Percentiles rank a stretch among this genome's conserved stretches.
Evolutionary conservation across 495 filamentous ascomycete species (phyloP).

Genomic region (Penicilliopsis zonata): DNA sequence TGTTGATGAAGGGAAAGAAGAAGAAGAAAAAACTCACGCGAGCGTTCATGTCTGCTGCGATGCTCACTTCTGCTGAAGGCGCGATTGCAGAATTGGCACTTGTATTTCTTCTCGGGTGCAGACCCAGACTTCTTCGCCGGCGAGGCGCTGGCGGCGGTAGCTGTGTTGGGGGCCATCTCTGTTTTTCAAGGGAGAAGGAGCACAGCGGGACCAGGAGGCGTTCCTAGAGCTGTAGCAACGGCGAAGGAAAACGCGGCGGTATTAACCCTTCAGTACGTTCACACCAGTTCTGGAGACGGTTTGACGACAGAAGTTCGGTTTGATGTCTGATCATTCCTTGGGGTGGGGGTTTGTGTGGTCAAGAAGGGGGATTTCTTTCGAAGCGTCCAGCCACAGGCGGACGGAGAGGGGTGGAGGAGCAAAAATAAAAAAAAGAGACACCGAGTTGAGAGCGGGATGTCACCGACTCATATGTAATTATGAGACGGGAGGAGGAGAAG

Average conservation of each 20-base stretch:
- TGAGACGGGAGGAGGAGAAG: conserved; percentile 15
- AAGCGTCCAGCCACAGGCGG: conserved; percentile 41
- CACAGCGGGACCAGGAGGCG: conserved; percentile 22
- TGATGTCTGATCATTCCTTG: conserved; percentile 41
- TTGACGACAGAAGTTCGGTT: conserved; percentile 33
- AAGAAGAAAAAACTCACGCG: conserved; percentile 61
- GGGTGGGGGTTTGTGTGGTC: conserved; percentile 19
- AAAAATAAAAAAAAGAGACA: conserved; percentile 24
- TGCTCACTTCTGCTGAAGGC: conserved; percentile 97
- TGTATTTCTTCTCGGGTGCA: conserved; percentile 91
- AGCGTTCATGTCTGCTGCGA: conserved; percentile 91
- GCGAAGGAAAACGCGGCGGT: conserved; percentile 32
- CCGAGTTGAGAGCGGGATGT: too few species aligned
- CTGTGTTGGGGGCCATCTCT: conserved; percentile 45
- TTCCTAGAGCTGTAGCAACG: conserved; percentile 28
- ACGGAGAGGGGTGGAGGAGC: conserved; percentile 19
- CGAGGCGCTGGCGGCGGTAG: conserved; percentile 49
- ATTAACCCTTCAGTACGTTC: conserved; percentile 41
- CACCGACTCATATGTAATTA: conserved; percentile 18
- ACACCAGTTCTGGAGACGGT: conserved; percentile 38
- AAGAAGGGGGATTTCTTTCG: conserved; percentile 25
- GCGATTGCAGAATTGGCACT: conserved; percentile 96
- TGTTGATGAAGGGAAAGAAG: not conserved
- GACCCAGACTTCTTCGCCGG: conserved; percentile 48
- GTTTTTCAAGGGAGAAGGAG: conserved; percentile 22